Evolutionary conservation across 2,329 filamentous ascomycete species (phyloP).

Genomic region (Sphaerostilbella broomeana): DNA sequence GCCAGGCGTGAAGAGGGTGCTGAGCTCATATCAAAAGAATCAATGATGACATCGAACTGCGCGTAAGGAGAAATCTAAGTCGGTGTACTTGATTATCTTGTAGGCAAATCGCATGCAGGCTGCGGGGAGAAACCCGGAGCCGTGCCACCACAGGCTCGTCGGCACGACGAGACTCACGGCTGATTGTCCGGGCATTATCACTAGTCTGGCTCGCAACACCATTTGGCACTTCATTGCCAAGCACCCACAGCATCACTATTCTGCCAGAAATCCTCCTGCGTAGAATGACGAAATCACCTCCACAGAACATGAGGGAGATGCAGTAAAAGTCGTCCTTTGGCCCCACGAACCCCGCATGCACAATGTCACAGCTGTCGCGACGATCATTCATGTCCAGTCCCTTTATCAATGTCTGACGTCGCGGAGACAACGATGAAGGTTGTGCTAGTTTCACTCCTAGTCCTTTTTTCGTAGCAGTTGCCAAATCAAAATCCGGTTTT

Average conservation of each 20-base stretch:
- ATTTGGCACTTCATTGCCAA: no score
- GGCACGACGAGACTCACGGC: no score
- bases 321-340: neutral
- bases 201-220: neutral
- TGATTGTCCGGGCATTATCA: neutral
- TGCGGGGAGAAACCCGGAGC: no score
- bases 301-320: neutral
- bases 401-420: no score
- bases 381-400: neutral
- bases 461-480: neutral
- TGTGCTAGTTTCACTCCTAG: neutral
- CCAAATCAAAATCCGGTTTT: neutral
- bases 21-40: no score
- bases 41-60: no score
- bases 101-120: no score
- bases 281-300: constrained; percentile 7
- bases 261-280: neutral
- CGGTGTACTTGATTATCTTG: no score
- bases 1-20: no score
- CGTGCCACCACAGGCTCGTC: no score
- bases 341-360: constrained; percentile 9
- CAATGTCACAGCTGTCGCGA: neutral
- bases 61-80: no score
- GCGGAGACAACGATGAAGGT: no score
- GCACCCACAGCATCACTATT: neutral